Evolutionary conservation across 2,329 filamentous ascomycete species (phyloP).

Genomic region (Exophiala sideris): DNA sequence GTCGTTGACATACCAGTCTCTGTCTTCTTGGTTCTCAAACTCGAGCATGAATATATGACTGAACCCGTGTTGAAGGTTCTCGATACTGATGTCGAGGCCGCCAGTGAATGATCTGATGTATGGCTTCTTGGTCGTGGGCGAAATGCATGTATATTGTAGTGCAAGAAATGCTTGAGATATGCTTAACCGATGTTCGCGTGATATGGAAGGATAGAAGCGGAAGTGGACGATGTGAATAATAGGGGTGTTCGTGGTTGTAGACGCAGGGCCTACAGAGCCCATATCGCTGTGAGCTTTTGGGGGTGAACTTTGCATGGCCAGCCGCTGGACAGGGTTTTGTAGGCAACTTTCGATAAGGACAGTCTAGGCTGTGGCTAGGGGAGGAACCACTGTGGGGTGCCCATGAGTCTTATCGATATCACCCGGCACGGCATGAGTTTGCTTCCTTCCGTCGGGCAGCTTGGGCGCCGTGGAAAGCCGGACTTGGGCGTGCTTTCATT

Average conservation of each 20-base stretch:
- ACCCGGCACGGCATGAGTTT: too few relatives aligned
- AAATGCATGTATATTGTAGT: neutral
- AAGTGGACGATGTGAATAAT: conserved; percentile 14
- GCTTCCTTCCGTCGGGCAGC: too few relatives aligned
- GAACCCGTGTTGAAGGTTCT: conserved; percentile 45
- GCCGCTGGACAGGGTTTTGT: too few relatives aligned
- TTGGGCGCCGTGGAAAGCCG: too few relatives aligned
- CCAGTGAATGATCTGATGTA: conserved; percentile 15
- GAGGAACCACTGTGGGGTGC: too few relatives aligned
- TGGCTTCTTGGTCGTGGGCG: conserved; percentile 1
- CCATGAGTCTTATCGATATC: too few relatives aligned
- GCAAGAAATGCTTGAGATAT: conserved; percentile 1
- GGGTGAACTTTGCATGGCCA: too few relatives aligned
- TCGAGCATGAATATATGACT: conserved; percentile 68
- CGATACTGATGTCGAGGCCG: conserved; percentile 9
- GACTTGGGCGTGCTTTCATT: too few relatives aligned
- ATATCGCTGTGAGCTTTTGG: neutral
- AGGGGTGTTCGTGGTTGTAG: neutral
- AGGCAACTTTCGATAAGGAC: too few relatives aligned
- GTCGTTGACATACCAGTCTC: conserved; percentile 63
- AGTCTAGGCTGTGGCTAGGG: too few relatives aligned
- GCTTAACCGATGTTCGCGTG: neutral
- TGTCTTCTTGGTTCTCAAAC: conserved; percentile 61
- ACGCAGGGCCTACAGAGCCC: neutral
- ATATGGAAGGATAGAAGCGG: conserved; percentile 7